phyloP scores from a whole-genome alignment of 1,284 basidiomycete genomes.

The Rhodotorula sp. region DNA sequence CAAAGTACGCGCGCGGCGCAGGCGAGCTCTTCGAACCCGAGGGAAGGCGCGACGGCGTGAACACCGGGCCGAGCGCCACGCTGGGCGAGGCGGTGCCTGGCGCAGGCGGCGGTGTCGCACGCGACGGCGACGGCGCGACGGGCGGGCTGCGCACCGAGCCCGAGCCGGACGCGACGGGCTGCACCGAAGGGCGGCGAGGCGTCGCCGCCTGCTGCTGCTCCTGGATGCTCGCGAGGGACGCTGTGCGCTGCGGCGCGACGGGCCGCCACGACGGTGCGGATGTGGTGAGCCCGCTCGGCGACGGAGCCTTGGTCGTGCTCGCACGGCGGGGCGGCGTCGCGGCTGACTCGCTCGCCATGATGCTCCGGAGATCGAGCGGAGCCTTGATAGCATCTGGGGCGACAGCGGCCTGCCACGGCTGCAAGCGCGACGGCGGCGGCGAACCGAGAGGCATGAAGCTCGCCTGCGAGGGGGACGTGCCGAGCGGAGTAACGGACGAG shows the following conservation, averaged over 20 bases:
- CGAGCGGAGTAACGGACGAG: neutral
- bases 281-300: conserved; percentile 1
- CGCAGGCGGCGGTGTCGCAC: neutral
- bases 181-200: neutral
- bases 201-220: conserved; percentile 8
- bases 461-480: conserved; percentile 20
- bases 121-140: neutral
- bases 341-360: conserved; percentile 64
- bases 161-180: neutral
- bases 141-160: neutral
- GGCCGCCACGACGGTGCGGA: conserved; percentile 28
- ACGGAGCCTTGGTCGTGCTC: neutral
- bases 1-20: conserved; percentile 30
- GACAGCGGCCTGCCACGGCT: conserved; percentile 31
- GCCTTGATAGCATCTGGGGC: neutral
- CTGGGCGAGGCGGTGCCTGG: neutral
- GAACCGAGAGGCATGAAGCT: conserved; percentile 40
- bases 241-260: conserved; percentile 3
- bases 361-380: conserved; percentile 70
- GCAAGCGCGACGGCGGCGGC: conserved; percentile 36
- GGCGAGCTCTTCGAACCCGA: conserved; percentile 12
- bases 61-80: conserved; percentile 39
- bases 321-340: conserved; percentile 5
- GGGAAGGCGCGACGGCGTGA: conserved; percentile 36
- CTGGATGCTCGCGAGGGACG: neutral